Evolutionary conservation across 768 basidiomycete species (phyloP).

Genomic region (Fomitopsis pulvina): DNA sequence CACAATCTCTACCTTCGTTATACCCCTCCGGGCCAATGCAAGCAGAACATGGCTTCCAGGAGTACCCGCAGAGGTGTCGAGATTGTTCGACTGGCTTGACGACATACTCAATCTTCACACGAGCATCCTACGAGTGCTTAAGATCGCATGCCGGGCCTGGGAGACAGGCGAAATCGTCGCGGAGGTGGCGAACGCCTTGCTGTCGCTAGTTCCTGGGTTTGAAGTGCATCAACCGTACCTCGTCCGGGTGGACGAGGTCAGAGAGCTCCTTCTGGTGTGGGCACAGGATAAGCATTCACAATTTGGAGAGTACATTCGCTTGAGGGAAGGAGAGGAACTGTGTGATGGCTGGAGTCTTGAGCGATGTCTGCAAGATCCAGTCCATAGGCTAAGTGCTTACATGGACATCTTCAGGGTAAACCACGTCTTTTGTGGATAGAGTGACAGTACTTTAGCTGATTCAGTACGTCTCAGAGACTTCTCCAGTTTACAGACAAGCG

Average conservation of each 20-base stretch:
- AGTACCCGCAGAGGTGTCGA: constrained; percentile 61
- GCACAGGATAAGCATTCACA: constrained; percentile 28
- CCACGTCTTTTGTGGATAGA: neutral
- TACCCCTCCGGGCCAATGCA: constrained; percentile 68
- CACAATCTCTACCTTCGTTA: constrained; percentile 67
- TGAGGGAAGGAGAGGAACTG: constrained; percentile 51
- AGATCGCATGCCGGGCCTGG: constrained; percentile 22
- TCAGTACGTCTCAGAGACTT: constrained; percentile 44
- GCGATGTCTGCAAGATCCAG: constrained; percentile 67
- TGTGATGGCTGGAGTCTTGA: constrained; percentile 61
- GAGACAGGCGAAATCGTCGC: constrained; percentile 29
- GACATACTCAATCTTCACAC: constrained; percentile 77
- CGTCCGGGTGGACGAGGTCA: constrained; percentile 59
- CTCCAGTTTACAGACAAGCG: constrained; percentile 59
- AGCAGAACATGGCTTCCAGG: constrained; percentile 75
- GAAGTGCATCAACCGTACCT: constrained; percentile 89
- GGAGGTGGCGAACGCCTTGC: constrained; percentile 51
- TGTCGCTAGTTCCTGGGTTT: constrained; percentile 54
- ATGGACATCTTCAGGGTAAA: constrained; percentile 69
- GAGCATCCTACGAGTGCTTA: constrained; percentile 48
- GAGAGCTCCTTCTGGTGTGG: constrained; percentile 34
- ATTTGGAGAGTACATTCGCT: constrained; percentile 78
- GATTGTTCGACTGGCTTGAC: constrained; percentile 84
- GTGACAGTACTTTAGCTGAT: no score
- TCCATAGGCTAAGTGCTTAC: constrained; percentile 65